These are phyloP conservation scores for Pyrenophora graminea DNA, from an alignment of 2,329 filamentous ascomycete genomes.

Conservation along the genomic window DNA sequence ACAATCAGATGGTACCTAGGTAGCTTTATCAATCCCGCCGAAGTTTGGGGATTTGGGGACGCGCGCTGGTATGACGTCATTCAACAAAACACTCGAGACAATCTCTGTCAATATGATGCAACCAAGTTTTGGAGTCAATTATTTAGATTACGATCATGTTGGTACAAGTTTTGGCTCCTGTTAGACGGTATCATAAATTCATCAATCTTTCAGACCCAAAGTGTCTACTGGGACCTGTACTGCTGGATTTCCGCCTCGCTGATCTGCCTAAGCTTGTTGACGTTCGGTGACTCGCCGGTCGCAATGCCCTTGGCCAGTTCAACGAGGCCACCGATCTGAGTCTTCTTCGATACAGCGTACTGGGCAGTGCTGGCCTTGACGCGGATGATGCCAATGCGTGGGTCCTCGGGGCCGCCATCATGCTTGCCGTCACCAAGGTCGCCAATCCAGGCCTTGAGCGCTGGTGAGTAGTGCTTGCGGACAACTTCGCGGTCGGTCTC, in stretches of 20 bases:
- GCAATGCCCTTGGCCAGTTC: slow-evolving; percentile 77
- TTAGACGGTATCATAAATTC: not conserved
- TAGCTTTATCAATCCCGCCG: not conserved
- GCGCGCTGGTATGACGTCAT: slow-evolving; percentile 17
- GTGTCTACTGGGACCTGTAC: slow-evolving; percentile 39
- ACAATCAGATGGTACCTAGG: not conserved
- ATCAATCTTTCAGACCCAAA: not conserved
- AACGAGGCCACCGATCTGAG: slow-evolving; percentile 64
- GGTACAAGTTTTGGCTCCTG: not conserved
- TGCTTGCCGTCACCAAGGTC: slow-evolving; percentile 79
- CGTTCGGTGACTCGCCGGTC: slow-evolving; percentile 70
- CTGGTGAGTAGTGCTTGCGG: slow-evolving; percentile 69
- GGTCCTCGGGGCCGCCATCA: slow-evolving; percentile 80
- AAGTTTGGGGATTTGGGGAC: slow-evolving; percentile 12
- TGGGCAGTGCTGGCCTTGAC: slow-evolving; percentile 74
- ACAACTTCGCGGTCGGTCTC: slow-evolving; percentile 71
- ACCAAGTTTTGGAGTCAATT: not conserved
- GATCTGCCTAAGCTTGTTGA: slow-evolving; percentile 79
- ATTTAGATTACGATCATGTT: not conserved
- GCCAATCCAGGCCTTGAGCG: slow-evolving; percentile 82
- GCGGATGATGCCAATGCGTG: slow-evolving; percentile 79
- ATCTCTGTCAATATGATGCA: not conserved
- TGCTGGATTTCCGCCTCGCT: slow-evolving; percentile 53
- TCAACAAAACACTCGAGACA: not conserved
- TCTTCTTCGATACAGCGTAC: slow-evolving; percentile 68